A percentile compares a stretch with the other conserved stretches of the same genome.
These are phyloP conservation scores for Plasmodium vivax DNA, from an alignment of 169 alveolate species.

Conservation along the genomic window DNA sequence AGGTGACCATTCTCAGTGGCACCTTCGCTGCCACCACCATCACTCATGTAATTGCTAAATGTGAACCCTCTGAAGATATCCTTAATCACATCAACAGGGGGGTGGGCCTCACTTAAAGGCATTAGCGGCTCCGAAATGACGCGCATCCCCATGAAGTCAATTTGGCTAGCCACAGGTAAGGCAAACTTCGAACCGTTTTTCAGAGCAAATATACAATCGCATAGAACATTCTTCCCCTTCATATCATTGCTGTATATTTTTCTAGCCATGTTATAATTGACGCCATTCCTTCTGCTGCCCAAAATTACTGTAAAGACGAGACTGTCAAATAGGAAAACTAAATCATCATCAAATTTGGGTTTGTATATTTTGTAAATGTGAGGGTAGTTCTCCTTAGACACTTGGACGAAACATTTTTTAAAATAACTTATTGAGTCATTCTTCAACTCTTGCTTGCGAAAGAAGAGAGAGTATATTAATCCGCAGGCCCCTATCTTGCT, in stretches of 20 bases:
- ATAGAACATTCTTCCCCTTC: conserved; percentile 83
- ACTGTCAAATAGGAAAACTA: conserved; percentile 80
- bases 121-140: conserved; percentile 83
- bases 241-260: conserved; percentile 83
- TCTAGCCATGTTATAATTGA: conserved; percentile 77
- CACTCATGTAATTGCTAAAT: conserved; percentile 48
- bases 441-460: conserved; percentile 7
- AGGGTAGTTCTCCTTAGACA: conserved; percentile 32
- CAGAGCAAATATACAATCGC: conserved; percentile 80
- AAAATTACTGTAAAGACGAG: conserved; percentile 78
- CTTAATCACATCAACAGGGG: conserved; percentile 52
- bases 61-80: conserved; percentile 24
- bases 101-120: conserved; percentile 45
- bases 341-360: conserved; percentile 81
- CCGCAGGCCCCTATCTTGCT: conserved; percentile 75
- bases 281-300: conserved; percentile 70
- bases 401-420: conserved; percentile 49
- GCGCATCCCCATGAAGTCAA: conserved; percentile 83
- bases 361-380: conserved; percentile 76
- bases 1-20: not conserved
- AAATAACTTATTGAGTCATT: conserved; percentile 13
- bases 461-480: conserved; percentile 50
- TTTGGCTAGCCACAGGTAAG: conserved; percentile 79
- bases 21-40: conserved; percentile 6
- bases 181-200: conserved; percentile 76